Conservation (phyloP, 176 grass and related monocot genomes). For the Bromus sterilis region DNA sequence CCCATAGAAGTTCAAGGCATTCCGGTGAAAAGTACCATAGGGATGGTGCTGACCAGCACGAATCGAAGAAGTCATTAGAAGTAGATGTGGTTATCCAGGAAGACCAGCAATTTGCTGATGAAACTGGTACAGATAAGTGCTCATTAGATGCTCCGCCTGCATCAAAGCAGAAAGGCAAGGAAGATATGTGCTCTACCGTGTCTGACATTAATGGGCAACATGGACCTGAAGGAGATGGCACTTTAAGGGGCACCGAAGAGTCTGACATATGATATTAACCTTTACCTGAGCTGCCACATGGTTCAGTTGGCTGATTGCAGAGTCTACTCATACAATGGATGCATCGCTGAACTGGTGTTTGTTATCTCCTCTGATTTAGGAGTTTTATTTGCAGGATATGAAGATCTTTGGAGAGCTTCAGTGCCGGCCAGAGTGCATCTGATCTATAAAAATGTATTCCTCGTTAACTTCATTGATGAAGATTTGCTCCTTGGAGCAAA, state of each 20-base stretch:
- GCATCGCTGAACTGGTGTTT: slow-evolving; percentile 33
- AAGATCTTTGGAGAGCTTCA: slow-evolving; percentile 40
- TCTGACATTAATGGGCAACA: slow-evolving; percentile 15
- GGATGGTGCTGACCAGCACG: slow-evolving; percentile 23
- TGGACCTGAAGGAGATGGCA: slow-evolving; percentile 18
- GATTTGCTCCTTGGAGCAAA: slow-evolving; percentile 23
- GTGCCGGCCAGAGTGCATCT: slow-evolving; percentile 12
- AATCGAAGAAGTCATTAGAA: slow-evolving; percentile 25
- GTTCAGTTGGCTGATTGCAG: slow-evolving; percentile 23
- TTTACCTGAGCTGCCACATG: slow-evolving; percentile 13
- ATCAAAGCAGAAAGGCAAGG: background rate
- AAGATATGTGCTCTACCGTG: background rate
- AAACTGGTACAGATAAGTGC: background rate
- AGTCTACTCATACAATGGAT: slow-evolving; percentile 20
- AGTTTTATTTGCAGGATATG: slow-evolving; percentile 85
- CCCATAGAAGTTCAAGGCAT: slow-evolving; percentile 52
- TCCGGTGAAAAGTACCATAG: slow-evolving; percentile 19
- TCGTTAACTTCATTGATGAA: slow-evolving; percentile 21
- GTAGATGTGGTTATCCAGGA: slow-evolving; percentile 2
- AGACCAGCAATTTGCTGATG: background rate
- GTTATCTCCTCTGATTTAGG: slow-evolving; percentile 57
- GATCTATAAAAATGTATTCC: slow-evolving; percentile 43
- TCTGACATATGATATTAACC: slow-evolving; percentile 24
- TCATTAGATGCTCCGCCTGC: background rate
- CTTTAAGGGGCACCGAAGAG: slow-evolving; percentile 12